A percentile compares a stretch with the other conserved stretches of the same genome.
These are phyloP conservation scores for Fusarium sp. DNA, from an alignment of 2,329 filamentous ascomycete genomes.

Conservation along the genomic window DNA sequence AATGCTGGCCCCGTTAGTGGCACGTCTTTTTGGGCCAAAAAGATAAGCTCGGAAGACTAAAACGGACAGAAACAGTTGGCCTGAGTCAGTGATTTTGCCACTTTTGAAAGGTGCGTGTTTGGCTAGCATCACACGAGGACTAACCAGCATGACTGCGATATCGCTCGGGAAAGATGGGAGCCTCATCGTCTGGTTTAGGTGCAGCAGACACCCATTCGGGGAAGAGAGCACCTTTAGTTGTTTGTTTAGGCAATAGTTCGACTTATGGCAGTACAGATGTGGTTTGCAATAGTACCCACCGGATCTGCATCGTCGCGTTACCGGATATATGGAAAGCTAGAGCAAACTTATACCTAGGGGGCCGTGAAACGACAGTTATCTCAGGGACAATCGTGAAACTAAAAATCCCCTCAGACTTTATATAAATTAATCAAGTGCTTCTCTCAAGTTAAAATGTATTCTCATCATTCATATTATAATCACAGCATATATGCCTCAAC, in stretches of 20 bases:
- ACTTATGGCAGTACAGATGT: no score
- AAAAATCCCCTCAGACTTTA: background rate
- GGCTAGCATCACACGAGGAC: background rate
- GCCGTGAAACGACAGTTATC: background rate
- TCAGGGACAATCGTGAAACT: background rate
- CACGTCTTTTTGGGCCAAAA: constrained; percentile 5
- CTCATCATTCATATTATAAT: background rate
- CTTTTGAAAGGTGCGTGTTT: background rate
- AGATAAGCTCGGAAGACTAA: constrained; percentile 16
- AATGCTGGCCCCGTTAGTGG: constrained; percentile 16
- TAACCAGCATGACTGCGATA: background rate
- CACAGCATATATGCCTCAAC: background rate
- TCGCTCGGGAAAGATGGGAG: background rate
- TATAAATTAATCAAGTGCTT: background rate
- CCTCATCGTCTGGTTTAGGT: background rate
- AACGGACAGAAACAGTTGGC: constrained; percentile 5
- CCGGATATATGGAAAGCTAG: background rate
- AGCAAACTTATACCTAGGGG: background rate
- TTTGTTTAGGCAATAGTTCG: background rate
- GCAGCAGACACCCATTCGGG: background rate
- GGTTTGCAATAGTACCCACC: no score
- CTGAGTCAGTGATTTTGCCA: constrained; percentile 34
- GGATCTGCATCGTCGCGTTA: no score
- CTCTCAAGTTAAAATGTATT: background rate
- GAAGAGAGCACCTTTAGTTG: background rate